Evolutionary conservation across 1,139 yeast species (phyloP).

Genomic region (Yamadazyma atmosphaerica): DNA sequence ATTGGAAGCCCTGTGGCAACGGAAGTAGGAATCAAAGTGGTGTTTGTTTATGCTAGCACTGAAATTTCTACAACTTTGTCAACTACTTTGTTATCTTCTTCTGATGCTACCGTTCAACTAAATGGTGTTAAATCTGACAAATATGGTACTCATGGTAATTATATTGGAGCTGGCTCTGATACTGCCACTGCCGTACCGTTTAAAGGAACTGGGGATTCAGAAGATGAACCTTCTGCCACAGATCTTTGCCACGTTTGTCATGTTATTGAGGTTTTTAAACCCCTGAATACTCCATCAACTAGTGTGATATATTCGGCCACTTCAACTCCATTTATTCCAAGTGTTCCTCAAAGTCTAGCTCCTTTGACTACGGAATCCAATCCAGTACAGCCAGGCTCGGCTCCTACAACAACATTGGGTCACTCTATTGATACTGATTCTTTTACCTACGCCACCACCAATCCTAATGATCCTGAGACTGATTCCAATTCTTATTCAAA

Average conservation of each 20-base stretch:
- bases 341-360: conserved; percentile 6
- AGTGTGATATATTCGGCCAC: conserved; percentile 5
- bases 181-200: too few species aligned
- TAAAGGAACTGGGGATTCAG: too few species aligned
- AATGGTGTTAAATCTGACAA: background rate
- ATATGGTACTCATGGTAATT: background rate
- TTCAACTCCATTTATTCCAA: conserved; percentile 1
- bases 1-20: background rate
- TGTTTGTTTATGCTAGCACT: conserved; percentile 6
- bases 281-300: conserved; percentile 1
- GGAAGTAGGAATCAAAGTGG: conserved; percentile 8
- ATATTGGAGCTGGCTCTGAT: conserved; percentile 2
- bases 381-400: conserved; percentile 7
- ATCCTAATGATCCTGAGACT: background rate
- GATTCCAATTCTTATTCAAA: background rate
- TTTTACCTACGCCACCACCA: background rate
- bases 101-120: background rate
- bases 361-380: conserved; percentile 5
- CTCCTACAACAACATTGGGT: conserved; percentile 2
- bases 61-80: conserved; percentile 1
- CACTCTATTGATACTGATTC: conserved; percentile 1
- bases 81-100: background rate
- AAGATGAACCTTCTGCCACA: conserved; percentile 1
- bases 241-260: conserved; percentile 8
- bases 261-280: conserved; percentile 6